Percentiles rank a stretch among this genome's conserved stretches.
Conservation (phyloP, 345 rosid genomes). For the Psidium friedrichsthalianum region DNA sequence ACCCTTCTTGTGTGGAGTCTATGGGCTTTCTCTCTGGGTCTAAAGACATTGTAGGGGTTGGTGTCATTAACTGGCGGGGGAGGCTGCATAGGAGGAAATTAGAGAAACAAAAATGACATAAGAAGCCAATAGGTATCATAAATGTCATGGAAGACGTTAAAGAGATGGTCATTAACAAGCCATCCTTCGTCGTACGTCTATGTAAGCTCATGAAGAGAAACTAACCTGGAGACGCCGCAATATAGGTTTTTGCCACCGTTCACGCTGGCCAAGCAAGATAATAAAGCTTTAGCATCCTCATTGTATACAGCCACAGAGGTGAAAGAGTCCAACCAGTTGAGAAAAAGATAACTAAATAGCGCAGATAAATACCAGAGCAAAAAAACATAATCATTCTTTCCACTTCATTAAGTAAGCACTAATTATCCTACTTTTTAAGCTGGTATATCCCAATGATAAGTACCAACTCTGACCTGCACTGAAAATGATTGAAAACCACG, state of each 20-base stretch:
- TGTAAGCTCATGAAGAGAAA: conserved; percentile 6
- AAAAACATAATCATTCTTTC: neutral
- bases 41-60: conserved; percentile 93
- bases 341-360: neutral
- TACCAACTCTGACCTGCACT: neutral
- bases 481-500: neutral
- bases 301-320: neutral
- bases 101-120: neutral
- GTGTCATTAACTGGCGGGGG: conserved; percentile 97
- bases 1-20: conserved; percentile 97
- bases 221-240: conserved; percentile 95
- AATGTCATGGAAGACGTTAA: neutral
- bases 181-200: neutral
- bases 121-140: neutral
- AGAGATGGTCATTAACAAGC: neutral
- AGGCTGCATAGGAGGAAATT: conserved; percentile 39
- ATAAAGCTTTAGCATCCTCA: neutral
- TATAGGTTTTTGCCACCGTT: conserved; percentile 95
- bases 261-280: conserved; percentile 47
- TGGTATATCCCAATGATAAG: neutral
- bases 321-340: neutral
- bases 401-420: neutral
- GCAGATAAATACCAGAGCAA: neutral
- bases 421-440: neutral
- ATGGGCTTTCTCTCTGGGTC: conserved; percentile 95